These are phyloP conservation scores for Capniomyces stellatus DNA, from an alignment of 371 early-diverging fungal species.

Conservation along the genomic window DNA sequence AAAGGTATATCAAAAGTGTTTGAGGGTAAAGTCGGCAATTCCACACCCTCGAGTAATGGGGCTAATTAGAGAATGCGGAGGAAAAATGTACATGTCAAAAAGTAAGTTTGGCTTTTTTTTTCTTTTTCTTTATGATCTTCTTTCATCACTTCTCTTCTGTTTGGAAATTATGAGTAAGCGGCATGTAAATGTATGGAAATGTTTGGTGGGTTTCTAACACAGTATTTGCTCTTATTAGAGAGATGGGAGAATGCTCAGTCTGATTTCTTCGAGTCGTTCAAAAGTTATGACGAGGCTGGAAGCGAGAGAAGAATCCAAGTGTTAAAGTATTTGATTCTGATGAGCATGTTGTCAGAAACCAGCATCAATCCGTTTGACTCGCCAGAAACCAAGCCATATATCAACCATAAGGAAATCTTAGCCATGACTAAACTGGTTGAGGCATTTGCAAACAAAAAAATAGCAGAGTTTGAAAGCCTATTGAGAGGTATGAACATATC, in stretches of 20 bases:
- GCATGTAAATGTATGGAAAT: too few species aligned
- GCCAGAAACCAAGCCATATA: constrained; percentile 91
- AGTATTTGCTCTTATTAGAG: too few species aligned
- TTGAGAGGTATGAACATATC: too few species aligned
- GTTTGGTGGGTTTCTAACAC: too few species aligned
- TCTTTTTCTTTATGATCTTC: too few species aligned
- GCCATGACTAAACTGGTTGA: constrained; percentile 82
- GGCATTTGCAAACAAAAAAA: constrained; percentile 77
- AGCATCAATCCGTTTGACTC: constrained; percentile 91
- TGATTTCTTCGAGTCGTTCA: constrained; percentile 92
- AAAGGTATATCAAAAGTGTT: constrained; percentile 54
- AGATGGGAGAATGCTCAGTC: constrained; percentile 84
- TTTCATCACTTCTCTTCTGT: too few species aligned
- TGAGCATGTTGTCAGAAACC: constrained; percentile 86
- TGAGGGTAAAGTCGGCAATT: constrained; percentile 77
- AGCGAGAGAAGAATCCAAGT: constrained; percentile 79
- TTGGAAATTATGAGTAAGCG: too few species aligned
- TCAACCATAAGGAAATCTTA: constrained; percentile 70
- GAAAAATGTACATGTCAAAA: constrained; percentile 94
- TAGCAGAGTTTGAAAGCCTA: too few species aligned
- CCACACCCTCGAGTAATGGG: constrained; percentile 94
- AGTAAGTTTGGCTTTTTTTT: too few species aligned
- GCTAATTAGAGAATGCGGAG: constrained; percentile 90
- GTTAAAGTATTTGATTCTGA: constrained; percentile 83
- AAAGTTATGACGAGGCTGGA: constrained; percentile 93